Conservation (phyloP, 352 stramenopile species). For the Pythium brachiatum region DNA sequence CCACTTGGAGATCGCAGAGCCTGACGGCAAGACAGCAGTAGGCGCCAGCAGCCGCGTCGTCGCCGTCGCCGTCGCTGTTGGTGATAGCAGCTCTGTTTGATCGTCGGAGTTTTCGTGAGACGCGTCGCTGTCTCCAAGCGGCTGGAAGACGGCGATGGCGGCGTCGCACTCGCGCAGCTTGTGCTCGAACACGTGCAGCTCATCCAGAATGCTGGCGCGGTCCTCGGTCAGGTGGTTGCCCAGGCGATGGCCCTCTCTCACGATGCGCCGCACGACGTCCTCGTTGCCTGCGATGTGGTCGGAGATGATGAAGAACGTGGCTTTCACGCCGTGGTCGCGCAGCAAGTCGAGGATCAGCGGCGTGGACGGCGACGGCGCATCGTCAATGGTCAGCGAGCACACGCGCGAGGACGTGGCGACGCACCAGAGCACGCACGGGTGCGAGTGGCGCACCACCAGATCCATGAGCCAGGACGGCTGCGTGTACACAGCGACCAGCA, state of each 20-base stretch:
- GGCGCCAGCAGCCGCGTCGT: constrained; percentile 21
- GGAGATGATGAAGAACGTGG: constrained; percentile 88
- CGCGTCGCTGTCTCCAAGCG: neutral
- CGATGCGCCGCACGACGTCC: constrained; percentile 66
- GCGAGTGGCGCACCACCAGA: constrained; percentile 59
- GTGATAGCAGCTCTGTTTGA: neutral
- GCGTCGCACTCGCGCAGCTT: constrained; percentile 79
- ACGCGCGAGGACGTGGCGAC: constrained; percentile 46
- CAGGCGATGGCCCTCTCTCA: constrained; percentile 71
- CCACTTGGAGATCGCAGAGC: constrained; percentile 41
- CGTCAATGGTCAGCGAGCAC: constrained; percentile 80
- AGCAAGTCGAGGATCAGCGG: constrained; percentile 73
- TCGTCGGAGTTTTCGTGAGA: neutral
- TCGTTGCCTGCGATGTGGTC: constrained; percentile 63
- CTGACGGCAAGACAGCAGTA: neutral
- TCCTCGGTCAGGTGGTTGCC: constrained; percentile 85
- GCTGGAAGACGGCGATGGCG: constrained; percentile 52
- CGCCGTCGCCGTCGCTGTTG: neutral
- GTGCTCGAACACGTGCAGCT: constrained; percentile 77
- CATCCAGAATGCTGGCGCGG: constrained; percentile 71
- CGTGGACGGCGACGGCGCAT: constrained; percentile 64
- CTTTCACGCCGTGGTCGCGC: constrained; percentile 52
- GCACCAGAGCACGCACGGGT: constrained; percentile 77
- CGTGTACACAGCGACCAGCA: constrained; percentile 63
- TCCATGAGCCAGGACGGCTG: constrained; percentile 70